Percentiles rank a stretch among this genome's conserved stretches.
Evolutionary conservation across 768 basidiomycete species (phyloP).

Genomic region (Lenzites betulinus): DNA sequence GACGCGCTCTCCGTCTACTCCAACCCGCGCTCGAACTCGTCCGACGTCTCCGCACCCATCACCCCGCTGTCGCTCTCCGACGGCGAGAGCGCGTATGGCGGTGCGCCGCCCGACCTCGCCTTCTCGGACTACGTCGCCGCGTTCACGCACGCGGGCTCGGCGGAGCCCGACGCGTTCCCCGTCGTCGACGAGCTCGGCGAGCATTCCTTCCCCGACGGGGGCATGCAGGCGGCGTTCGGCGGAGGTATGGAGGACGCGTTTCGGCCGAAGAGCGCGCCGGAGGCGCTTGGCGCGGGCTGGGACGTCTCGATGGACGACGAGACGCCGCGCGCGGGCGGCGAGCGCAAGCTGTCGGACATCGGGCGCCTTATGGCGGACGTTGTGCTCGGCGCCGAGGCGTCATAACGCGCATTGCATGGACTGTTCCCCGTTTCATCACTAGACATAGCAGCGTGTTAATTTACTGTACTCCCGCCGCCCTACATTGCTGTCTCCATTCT

Average conservation of each 20-base stretch:
- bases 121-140: not conserved
- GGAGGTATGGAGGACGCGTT: slow-evolving; percentile 10
- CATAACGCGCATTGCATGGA: too few species aligned
- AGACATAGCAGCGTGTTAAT: too few species aligned
- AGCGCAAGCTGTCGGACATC: slow-evolving; percentile 5
- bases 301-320: slow-evolving; percentile 12
- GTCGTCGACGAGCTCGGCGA: not conserved
- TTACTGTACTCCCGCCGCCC: too few species aligned
- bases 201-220: slow-evolving; percentile 4
- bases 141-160: not conserved
- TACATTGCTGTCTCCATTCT: too few species aligned
- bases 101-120: slow-evolving; percentile 5
- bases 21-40: slow-evolving; percentile 21
- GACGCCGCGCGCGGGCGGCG: slow-evolving; percentile 10
- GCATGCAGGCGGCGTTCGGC: slow-evolving; percentile 1
- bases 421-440: not conserved
- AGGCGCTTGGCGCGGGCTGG: slow-evolving; percentile 1
- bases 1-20: slow-evolving; percentile 13
- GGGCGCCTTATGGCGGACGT: not conserved
- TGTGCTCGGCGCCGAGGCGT: too few species aligned
- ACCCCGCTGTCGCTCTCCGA: slow-evolving; percentile 21
- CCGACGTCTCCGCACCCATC: slow-evolving; percentile 20
- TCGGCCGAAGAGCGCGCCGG: slow-evolving; percentile 9
- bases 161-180: not conserved
- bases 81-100: not conserved